Conservation (phyloP, 1,284 basidiomycete species). For the Ceratobasidium papillatum region DNA sequence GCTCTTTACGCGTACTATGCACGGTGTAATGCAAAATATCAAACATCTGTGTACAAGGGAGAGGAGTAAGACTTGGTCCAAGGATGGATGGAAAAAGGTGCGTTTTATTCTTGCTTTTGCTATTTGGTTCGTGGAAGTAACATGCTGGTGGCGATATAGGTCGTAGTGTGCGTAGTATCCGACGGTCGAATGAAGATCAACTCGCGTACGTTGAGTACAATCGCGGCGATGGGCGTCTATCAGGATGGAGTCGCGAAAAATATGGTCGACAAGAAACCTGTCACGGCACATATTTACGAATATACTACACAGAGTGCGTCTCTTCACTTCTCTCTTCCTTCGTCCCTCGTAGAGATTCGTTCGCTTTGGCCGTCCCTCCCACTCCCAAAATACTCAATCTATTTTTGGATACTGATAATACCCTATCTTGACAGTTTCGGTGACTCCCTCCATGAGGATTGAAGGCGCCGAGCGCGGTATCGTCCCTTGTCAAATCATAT, state of each 20-base stretch:
- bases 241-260: conserved; percentile 94
- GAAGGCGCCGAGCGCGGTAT: conserved; percentile 81
- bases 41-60: conserved; percentile 83
- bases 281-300: conserved; percentile 94
- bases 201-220: conserved; percentile 80
- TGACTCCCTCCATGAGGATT: conserved; percentile 82
- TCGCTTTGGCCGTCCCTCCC: background rate
- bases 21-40: conserved; percentile 91
- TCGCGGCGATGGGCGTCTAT: conserved; percentile 88
- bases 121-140: background rate
- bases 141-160: conserved; percentile 22
- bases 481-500: conserved; percentile 91
- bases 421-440: conserved; percentile 66
- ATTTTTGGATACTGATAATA: background rate
- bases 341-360: background rate
- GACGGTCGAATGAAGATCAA: conserved; percentile 89
- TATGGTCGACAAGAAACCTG: conserved; percentile 83
- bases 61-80: conserved; percentile 91
- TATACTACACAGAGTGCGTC: conserved; percentile 86
- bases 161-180: conserved; percentile 66
- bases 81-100: conserved; percentile 98
- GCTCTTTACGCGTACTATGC: conserved; percentile 87
- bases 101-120: conserved; percentile 50
- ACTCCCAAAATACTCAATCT: background rate
- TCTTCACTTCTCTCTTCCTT: background rate